Base-by-base conservation (phyloP, 495 filamentous ascomycete genomes). In the Lophiostoma macrostomum region DNA sequence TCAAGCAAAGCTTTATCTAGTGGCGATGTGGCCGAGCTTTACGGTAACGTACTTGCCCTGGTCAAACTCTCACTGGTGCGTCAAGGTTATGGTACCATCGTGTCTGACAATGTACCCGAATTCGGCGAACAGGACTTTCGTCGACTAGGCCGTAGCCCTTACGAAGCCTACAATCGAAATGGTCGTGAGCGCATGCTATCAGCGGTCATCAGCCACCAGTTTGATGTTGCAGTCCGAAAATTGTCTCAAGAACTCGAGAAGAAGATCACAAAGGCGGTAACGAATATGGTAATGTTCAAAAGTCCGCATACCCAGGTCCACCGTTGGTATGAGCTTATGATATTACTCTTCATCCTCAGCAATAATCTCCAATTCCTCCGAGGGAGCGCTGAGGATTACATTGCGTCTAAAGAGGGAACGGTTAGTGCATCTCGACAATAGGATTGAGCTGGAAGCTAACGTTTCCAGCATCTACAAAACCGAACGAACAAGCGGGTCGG, bases 321-420 rank as follows among this genome's bases (percentile, higher is more conserved):
- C 23, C 48, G 44, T 8, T 65, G 62, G 62, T 65, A 61, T 28
- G 58, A 65, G 28, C 24, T 65, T 1, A 58, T 51, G 38, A 30
- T 65, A 23, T 32, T 50, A 1, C 53, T 58, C 19, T 65, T 55
- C 34, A 42, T 65, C 14, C 24, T 65, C 5, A 32, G 61, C 19
- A 58, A 40, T 36, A 65, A 65, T 27, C 37, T 65, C 1, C 42
- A 58, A 22, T 61, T 58, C 46, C 56, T 65, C 6, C 32, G 49
- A 14, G 24, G 14, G 2, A 45, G 62, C 29, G 62, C 62, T 0
- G 24, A 50, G 24, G 38, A 23, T 11, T 65, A 65, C 24, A 53
- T 65, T 14, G 42, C 23, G 18, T 50, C 53, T 10, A 61, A 65
- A 37, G 51, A 29, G 24, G 31, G 41, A 8, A 65, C 62, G 1